Evolutionary conservation across 768 basidiomycete genomes (phyloP).

Genomic region (Macrolepiota albuminosa): DNA sequence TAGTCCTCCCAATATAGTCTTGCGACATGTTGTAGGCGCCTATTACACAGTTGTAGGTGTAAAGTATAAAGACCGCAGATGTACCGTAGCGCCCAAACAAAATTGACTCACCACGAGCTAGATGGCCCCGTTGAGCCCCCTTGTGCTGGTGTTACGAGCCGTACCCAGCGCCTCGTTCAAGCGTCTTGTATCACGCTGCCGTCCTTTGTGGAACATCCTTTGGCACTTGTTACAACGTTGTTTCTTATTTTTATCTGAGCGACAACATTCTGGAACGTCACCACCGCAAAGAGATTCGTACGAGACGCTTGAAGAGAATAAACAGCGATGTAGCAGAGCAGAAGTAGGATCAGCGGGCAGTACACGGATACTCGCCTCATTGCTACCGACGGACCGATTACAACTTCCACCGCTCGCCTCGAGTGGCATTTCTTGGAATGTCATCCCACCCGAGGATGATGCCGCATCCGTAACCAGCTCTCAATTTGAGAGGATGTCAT

Average conservation of each 20-base stretch:
- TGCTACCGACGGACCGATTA: not conserved
- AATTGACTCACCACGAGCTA: not conserved
- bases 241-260: not conserved
- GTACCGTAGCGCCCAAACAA: not conserved
- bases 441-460: slow-evolving; percentile 4
- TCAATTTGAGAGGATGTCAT: not conserved
- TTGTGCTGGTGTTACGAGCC: not conserved
- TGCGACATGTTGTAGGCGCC: not conserved
- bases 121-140: not conserved
- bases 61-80: not conserved
- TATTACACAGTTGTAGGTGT: not conserved
- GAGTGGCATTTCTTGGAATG: not conserved
- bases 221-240: not conserved
- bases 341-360: not conserved
- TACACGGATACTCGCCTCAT: not conserved
- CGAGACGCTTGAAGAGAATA: not conserved
- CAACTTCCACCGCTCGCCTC: not conserved
- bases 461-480: not conserved
- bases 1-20: not conserved
- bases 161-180: not conserved
- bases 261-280: not conserved
- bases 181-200: not conserved
- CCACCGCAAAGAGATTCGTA: not conserved
- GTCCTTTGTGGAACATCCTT: not conserved
- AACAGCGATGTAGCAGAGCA: not conserved